Conservation (phyloP, 2,329 filamentous ascomycete species). For the Blastomyces parvus region DNA sequence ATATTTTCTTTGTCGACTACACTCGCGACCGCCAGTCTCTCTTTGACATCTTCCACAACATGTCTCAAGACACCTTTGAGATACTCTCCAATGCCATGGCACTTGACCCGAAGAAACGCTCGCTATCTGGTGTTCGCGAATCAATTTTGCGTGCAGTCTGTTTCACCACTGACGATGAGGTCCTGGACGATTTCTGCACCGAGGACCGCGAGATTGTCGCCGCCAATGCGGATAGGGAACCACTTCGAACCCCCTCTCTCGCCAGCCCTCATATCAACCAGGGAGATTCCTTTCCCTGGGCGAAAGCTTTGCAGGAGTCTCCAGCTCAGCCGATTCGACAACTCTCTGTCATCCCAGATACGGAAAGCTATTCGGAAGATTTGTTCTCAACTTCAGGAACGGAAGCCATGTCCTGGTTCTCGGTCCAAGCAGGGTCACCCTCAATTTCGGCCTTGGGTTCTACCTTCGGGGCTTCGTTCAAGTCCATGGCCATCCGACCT, state of each 20-base stretch:
- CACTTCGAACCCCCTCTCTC: slow-evolving; percentile 88
- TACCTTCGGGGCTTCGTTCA: slow-evolving; percentile 69
- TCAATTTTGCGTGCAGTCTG: slow-evolving; percentile 70
- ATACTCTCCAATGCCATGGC: slow-evolving; percentile 85
- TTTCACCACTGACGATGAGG: slow-evolving; percentile 90
- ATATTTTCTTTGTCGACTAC: slow-evolving; percentile 88
- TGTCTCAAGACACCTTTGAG: slow-evolving; percentile 97
- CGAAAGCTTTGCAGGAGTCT: slow-evolving; percentile 73
- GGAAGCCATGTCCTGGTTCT: slow-evolving; percentile 62
- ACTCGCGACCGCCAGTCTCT: slow-evolving; percentile 86
- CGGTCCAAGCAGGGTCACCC: slow-evolving; percentile 63
- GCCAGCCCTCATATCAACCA: slow-evolving; percentile 73
- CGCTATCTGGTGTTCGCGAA: slow-evolving; percentile 65
- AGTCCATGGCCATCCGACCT: slow-evolving; percentile 53
- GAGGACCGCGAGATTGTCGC: slow-evolving; percentile 67
- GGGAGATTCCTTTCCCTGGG: slow-evolving; percentile 82
- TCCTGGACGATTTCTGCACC: slow-evolving; percentile 85
- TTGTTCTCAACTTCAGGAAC: slow-evolving; percentile 69
- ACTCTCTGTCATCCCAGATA: slow-evolving; percentile 73
- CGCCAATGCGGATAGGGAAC: slow-evolving; percentile 80
- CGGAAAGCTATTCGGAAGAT: slow-evolving; percentile 72
- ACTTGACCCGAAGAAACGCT: slow-evolving; percentile 81
- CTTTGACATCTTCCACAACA: slow-evolving; percentile 95
- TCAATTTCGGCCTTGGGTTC: slow-evolving; percentile 82
- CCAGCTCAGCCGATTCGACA: slow-evolving; percentile 64